Percentiles rank a stretch among this genome's conserved stretches.
Conservation (phyloP, 2,329 filamentous ascomycete species). For the Grosmannia penicillata region DNA sequence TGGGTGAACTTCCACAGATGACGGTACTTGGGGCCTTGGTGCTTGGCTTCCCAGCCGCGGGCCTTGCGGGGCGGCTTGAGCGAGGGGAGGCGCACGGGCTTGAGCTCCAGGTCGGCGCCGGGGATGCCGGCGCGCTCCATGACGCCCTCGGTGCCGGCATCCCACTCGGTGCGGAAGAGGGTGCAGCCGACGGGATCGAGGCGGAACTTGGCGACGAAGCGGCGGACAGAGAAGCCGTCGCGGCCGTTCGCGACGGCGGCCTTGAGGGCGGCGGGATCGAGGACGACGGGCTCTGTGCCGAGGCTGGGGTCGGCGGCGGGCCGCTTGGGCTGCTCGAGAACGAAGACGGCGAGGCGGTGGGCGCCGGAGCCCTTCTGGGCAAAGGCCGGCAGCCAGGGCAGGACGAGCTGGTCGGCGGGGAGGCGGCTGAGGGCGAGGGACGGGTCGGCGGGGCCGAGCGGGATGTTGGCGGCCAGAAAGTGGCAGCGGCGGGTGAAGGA, state of each 20-base stretch:
- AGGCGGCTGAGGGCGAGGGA: constrained; percentile 52
- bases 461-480: constrained; percentile 60
- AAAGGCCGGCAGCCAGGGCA: constrained; percentile 74
- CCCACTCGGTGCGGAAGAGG: constrained; percentile 82
- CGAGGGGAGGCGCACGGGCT: constrained; percentile 59
- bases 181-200: constrained; percentile 66
- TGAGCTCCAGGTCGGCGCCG: constrained; percentile 73
- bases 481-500: constrained; percentile 71
- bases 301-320: constrained; percentile 30
- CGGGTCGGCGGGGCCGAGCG: constrained; percentile 35
- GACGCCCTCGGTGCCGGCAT: constrained; percentile 72
- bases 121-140: constrained; percentile 67
- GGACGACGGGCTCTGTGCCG: no score
- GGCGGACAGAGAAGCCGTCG: constrained; percentile 60
- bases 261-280: constrained; percentile 40
- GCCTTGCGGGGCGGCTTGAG: constrained; percentile 46
- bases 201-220: constrained; percentile 54
- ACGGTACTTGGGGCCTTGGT: constrained; percentile 49
- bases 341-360: constrained; percentile 71
- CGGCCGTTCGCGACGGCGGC: constrained; percentile 20
- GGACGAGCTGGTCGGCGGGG: constrained; percentile 48
- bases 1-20: constrained; percentile 51
- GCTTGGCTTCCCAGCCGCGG: constrained; percentile 52
- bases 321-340: constrained; percentile 61
- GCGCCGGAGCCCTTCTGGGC: constrained; percentile 84